Evolutionary conservation across 192 early-diverging fungal genomes (phyloP).

Genomic region (Backusella tarrabulga): DNA sequence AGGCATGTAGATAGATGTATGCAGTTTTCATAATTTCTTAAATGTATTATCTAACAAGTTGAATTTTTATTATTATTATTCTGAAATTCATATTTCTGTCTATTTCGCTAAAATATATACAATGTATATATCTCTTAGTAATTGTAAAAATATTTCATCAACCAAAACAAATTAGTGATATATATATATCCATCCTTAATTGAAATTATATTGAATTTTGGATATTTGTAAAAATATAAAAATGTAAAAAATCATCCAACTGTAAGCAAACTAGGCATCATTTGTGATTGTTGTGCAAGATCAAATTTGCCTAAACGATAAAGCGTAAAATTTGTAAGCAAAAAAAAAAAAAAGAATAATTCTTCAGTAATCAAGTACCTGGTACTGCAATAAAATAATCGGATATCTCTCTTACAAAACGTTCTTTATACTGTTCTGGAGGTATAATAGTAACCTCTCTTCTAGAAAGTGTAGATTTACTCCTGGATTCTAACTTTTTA

Average conservation of each 20-base stretch:
- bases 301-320: constrained; percentile 13
- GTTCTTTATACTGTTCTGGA: constrained; percentile 88
- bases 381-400: constrained; percentile 85
- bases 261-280: constrained; percentile 3
- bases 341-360: too few species aligned
- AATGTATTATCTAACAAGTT: not conserved
- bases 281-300: not conserved
- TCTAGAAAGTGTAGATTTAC: constrained; percentile 69
- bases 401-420: constrained; percentile 90
- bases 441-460: constrained; percentile 92
- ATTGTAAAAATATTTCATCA: not conserved
- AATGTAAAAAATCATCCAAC: not conserved
- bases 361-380: constrained; percentile 43
- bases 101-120: not conserved
- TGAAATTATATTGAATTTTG: not conserved
- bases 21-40: not conserved
- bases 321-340: not conserved
- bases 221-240: not conserved
- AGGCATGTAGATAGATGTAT: not conserved
- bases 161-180: not conserved
- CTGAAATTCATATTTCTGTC: not conserved
- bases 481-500: constrained; percentile 86
- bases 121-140: too few species aligned
- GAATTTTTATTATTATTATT: not conserved
- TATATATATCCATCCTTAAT: not conserved